Evolutionary conservation across 768 basidiomycete species (phyloP).

Genomic region (Lentinus brumalis): DNA sequence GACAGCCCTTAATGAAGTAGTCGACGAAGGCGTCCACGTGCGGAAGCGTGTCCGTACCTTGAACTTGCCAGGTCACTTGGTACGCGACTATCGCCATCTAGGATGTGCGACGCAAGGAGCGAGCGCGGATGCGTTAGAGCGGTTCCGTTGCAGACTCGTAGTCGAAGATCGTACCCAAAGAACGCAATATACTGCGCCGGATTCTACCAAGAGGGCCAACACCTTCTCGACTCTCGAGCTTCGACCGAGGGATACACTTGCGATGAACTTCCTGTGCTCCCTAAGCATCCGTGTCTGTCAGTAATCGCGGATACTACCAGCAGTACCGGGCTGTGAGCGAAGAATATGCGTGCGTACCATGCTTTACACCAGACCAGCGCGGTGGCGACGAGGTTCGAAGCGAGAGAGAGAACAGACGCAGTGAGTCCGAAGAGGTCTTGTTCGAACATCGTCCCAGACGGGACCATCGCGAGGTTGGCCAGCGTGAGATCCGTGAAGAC

Average conservation of each 20-base stretch:
- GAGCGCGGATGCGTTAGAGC: not conserved
- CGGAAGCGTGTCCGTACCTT: not conserved
- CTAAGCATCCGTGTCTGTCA: not conserved
- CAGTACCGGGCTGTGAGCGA: not conserved
- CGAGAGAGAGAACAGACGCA: constrained; percentile 2
- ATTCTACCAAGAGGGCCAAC: not conserved
- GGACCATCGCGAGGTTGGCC: not conserved
- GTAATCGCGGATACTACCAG: not conserved
- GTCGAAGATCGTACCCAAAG: not conserved
- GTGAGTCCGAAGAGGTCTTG: not conserved
- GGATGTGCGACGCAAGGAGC: too few species aligned
- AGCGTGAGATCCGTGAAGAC: not conserved
- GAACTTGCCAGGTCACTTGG: not conserved
- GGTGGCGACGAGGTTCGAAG: not conserved
- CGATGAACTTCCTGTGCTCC: not conserved
- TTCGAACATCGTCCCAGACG: not conserved
- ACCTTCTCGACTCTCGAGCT: not conserved
- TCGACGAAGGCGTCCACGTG: not conserved
- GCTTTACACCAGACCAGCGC: not conserved
- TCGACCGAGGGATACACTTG: not conserved
- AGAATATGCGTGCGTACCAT: not conserved
- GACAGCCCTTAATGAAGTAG: constrained; percentile 1
- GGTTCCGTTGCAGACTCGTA: not conserved
- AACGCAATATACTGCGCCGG: not conserved
- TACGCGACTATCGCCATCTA: not conserved